Conservation (phyloP, 2,329 filamentous ascomycete genomes). For the Periconia digitata region DNA sequence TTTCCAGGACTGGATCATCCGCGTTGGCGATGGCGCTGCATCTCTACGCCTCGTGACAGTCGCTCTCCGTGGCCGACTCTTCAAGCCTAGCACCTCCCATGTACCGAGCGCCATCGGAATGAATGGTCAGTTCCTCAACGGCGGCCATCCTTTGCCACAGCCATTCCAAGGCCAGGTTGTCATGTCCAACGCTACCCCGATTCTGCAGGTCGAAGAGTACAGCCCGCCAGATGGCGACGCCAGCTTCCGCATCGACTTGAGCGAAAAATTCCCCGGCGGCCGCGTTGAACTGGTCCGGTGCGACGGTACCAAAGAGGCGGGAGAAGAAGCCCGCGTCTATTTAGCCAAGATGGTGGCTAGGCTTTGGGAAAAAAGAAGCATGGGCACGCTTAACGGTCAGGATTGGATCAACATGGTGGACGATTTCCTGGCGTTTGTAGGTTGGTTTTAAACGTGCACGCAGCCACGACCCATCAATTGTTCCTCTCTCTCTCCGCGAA, state of each 20-base stretch:
- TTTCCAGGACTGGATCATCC: conserved; percentile 43
- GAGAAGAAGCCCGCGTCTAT: conserved; percentile 23
- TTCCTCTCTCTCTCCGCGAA: too few species aligned
- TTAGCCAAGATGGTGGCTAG: conserved; percentile 25
- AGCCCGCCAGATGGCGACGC: conserved; percentile 40
- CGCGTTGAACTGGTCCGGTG: conserved; percentile 35
- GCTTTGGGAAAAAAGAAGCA: conserved; percentile 37
- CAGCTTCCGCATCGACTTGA: conserved; percentile 40
- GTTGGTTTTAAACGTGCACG: conserved; percentile 22
- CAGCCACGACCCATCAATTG: too few species aligned
- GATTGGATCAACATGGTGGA: conserved; percentile 41
- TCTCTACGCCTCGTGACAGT: conserved; percentile 35
- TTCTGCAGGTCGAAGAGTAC: conserved; percentile 21
- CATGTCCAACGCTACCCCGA: neutral
- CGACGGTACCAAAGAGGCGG: conserved; percentile 35
- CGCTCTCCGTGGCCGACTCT: conserved; percentile 35
- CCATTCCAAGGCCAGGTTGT: conserved; percentile 19
- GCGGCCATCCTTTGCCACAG: neutral
- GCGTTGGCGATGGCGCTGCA: conserved; percentile 34
- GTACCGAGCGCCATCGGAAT: conserved; percentile 18
- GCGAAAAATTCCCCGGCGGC: conserved; percentile 37
- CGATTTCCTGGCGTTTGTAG: conserved; percentile 35
- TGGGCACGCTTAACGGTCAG: conserved; percentile 32
- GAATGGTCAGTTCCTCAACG: conserved; percentile 20
- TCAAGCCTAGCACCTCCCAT: conserved; percentile 34